Evolutionary conservation across 1,139 yeast genomes (phyloP).

Genomic region (Debaryomyces coudertii): DNA sequence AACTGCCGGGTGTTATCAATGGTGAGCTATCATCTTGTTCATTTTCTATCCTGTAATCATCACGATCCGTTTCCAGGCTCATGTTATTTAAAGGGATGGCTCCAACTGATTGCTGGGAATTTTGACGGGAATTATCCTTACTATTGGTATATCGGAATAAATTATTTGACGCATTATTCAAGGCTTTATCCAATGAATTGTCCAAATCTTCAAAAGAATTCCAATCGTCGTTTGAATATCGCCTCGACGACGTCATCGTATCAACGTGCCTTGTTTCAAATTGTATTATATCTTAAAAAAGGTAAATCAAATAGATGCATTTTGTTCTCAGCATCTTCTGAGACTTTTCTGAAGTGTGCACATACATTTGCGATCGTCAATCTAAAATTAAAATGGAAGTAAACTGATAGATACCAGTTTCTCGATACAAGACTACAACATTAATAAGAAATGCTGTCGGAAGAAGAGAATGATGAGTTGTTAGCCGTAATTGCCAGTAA

Average conservation of each 20-base stretch:
- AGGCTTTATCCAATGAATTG: constrained; percentile 45
- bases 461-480: constrained; percentile 9
- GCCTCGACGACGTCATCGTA: constrained; percentile 18
- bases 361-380: neutral
- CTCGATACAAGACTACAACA: neutral
- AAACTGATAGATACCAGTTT: neutral
- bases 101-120: constrained; percentile 30
- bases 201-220: constrained; percentile 50
- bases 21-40: constrained; percentile 33
- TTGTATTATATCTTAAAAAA: neutral
- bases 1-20: constrained; percentile 24
- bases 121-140: constrained; percentile 16
- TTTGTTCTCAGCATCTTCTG: constrained; percentile 1
- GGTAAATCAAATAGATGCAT: neutral
- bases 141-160: constrained; percentile 24
- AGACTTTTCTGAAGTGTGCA: constrained; percentile 1
- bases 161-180: constrained; percentile 42
- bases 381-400: neutral
- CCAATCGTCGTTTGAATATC: constrained; percentile 22
- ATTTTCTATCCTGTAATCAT: constrained; percentile 9
- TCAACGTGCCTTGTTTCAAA: neutral
- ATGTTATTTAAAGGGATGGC: constrained; percentile 35
- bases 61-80: constrained; percentile 11
- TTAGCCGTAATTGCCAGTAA: constrained; percentile 3
- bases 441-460: constrained; percentile 10